Evolutionary conservation across 352 stramenopile genomes (phyloP).

Genomic region (Blastocystis sp.): DNA sequence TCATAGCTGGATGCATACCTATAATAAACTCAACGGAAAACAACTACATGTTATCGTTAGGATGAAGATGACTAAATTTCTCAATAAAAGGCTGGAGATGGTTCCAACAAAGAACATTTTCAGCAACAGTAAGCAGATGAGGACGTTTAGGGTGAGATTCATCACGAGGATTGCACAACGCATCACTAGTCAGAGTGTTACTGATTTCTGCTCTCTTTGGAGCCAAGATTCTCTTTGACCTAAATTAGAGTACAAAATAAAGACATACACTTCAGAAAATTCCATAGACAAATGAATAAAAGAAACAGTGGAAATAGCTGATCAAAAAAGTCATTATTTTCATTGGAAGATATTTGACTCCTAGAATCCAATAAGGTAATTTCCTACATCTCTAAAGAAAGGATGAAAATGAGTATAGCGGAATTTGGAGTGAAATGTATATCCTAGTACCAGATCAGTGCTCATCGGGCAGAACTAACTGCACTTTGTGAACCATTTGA

Average conservation of each 20-base stretch:
- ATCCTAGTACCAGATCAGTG: no score
- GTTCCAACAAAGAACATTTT: conserved; percentile 50
- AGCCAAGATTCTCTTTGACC: conserved; percentile 7
- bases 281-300: conserved; percentile 6
- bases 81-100: conserved; percentile 20
- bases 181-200: not conserved
- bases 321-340: not conserved
- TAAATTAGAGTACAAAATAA: not conserved
- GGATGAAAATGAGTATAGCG: no score
- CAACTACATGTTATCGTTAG: conserved; percentile 23
- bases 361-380: no score
- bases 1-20: conserved; percentile 32
- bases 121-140: conserved; percentile 39
- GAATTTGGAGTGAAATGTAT: no score
- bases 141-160: not conserved
- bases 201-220: conserved; percentile 36
- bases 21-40: not conserved
- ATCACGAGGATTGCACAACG: not conserved
- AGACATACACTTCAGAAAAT: not conserved
- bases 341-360: not conserved
- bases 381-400: no score
- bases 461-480: no score
- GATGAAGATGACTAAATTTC: conserved; percentile 6
- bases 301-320: not conserved
- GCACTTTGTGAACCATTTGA: no score